Base-by-base conservation (phyloP, 2,329 filamentous ascomycete genomes). In the Fusarium tanahbumbuense region DNA sequence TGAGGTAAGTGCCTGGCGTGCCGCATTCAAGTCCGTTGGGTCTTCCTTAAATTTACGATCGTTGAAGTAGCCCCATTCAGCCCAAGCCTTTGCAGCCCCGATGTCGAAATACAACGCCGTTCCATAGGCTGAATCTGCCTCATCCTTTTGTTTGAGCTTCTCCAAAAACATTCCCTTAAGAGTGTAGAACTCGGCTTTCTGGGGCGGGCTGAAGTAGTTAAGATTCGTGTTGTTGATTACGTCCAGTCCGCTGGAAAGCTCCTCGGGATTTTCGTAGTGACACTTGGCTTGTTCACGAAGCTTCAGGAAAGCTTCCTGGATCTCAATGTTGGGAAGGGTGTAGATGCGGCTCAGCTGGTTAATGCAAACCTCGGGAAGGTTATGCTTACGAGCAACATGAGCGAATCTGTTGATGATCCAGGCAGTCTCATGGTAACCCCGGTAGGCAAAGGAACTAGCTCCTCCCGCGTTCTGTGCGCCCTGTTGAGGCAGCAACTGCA, bases 321-420 rank as follows among this genome's bases (percentile, higher is more conserved):
- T 99, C 82, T 99, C 96, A 46, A 99, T 99, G 78, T 99, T 99
- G 2, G 96, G 96, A 8, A 99, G 86, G 0, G 96, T 99, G 80
- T 99, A 99, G 78, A 99, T 99, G 68, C 95, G 92, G 77, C 95
- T 97, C 22, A 99, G 88, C 78, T 99, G 96, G 71, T 89, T 95
- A 81, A 99, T 98, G 83, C 97, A 99, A 30, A 99, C 96, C 69
- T 99, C 96, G 0, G 94, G 93, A 73, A 99, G 89, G 73, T 93
- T 95, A 80, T 99, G 96, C 84, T 99, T 99, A 60, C 96, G 91
- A 49, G 96, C 96, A 44, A 99, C 96, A 78, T 99, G 96, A 2
- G 96, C 97, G 76, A 99, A 99, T 20, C 96, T 89, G 80, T 99
- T 99, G 81, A 99, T 99, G 73, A 99, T 99, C 96, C 96, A 99